A percentile compares a stretch with the other conserved stretches of the same genome.
These are phyloP conservation scores for Suhomyces guaymorum DNA, from an alignment of 1,139 yeast species.

Conservation along the genomic window DNA sequence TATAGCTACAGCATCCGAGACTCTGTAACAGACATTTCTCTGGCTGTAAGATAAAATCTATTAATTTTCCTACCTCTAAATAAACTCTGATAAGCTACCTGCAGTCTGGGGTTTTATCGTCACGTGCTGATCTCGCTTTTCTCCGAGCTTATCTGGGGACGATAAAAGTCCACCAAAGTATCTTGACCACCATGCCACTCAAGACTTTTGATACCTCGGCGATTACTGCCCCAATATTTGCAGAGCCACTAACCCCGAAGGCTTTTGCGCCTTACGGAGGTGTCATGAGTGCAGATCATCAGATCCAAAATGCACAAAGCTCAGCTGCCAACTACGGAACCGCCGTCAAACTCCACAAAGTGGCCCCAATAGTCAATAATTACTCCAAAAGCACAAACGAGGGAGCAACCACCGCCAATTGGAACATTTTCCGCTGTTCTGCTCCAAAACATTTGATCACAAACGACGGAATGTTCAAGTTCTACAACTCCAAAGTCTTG, in stretches of 20 bases:
- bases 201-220: slow-evolving; percentile 37
- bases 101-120: background rate
- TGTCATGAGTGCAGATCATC: slow-evolving; percentile 49
- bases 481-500: slow-evolving; percentile 65
- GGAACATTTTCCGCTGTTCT: slow-evolving; percentile 82
- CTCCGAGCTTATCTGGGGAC: slow-evolving; percentile 4
- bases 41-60: too few relatives aligned
- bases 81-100: too few relatives aligned
- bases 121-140: slow-evolving; percentile 3
- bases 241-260: slow-evolving; percentile 42
- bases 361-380: slow-evolving; percentile 63
- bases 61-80: too few relatives aligned
- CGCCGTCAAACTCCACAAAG: slow-evolving; percentile 73
- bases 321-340: slow-evolving; percentile 90
- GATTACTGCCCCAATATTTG: slow-evolving; percentile 29
- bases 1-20: too few relatives aligned
- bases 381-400: slow-evolving; percentile 51
- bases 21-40: too few relatives aligned
- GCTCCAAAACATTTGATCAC: slow-evolving; percentile 66
- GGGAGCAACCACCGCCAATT: slow-evolving; percentile 55
- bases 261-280: slow-evolving; percentile 47
- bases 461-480: slow-evolving; percentile 20
- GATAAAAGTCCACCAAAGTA: background rate
- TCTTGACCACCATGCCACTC: slow-evolving; percentile 34
- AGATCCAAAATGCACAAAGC: slow-evolving; percentile 29